Base-by-base conservation (phyloP, 75 land plant genomes). In the Ceratopteris richardii region DNA sequence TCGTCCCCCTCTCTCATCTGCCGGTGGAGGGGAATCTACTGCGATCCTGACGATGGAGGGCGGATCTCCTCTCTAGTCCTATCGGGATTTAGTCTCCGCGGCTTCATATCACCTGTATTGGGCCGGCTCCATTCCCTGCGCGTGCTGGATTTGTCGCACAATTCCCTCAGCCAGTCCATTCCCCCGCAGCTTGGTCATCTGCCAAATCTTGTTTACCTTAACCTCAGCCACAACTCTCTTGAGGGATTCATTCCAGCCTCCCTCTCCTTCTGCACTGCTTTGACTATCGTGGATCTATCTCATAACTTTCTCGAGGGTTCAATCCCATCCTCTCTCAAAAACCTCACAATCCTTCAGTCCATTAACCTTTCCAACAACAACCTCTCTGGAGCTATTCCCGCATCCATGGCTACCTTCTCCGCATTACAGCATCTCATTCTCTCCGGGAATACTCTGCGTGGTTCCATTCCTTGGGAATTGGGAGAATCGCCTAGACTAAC, bases 11-110 rank as follows among this genome's bases (percentile, higher is more conserved):
- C 48, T 5, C n/a, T 2, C 14, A 5, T 7, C 63, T 62, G 65
- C 62, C 42, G 56, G 55, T 77, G 84, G 84, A 64, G 73, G 62
- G 84, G 84, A 26, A 63, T 81, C 25, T 73, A 66, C 58, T 81
- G 84, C 63, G 84, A 81, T 66, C 48, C 48, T 14, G 60, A 42
- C 47, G 44, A 58, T 25, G 54, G 62, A 53, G 55, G 64, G 22
- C 61, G 74, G 13, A 89, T 92, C 43, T 48, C 24, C 36, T 83
- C 80, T 74, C 86, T 92, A 42, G 81, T 80, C 23, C 78, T 88
- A 18, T 82, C 88, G 1, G 81, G 74, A 10, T 72, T 78, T 28
- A 63, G 67, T 31, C 88, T 92, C 59, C 58, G 59, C 29, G 97
- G 97, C 29, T 56, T 73, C n/a, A 58, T 91, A 55, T 48, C 79